Conservation (phyloP, 768 basidiomycete species). For the Mycena kentingensis region DNA sequence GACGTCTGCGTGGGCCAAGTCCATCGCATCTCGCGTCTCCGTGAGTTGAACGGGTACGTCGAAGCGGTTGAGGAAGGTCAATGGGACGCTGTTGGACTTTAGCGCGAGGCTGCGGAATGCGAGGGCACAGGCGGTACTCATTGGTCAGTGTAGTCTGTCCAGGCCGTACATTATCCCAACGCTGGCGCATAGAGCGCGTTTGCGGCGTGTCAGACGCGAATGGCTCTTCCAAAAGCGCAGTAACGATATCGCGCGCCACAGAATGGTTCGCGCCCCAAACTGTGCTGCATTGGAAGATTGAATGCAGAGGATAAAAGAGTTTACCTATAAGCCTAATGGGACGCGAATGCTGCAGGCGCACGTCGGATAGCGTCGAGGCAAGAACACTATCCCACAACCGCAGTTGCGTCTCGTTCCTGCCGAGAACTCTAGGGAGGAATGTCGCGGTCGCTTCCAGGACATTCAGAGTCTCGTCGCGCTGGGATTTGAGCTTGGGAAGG, state of each 20-base stretch:
- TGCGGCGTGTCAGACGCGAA: conserved; percentile 55
- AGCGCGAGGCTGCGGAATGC: conserved; percentile 35
- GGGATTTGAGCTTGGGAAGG: conserved; percentile 10
- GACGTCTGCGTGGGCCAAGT: conserved; percentile 53
- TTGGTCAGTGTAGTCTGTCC: conserved; percentile 37
- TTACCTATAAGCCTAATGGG: conserved; percentile 19
- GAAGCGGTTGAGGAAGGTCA: conserved; percentile 61
- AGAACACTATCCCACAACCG: conserved; percentile 8
- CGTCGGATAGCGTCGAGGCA: conserved; percentile 1
- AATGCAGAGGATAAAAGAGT: neutral
- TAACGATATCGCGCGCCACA: conserved; percentile 58
- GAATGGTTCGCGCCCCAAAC: conserved; percentile 63
- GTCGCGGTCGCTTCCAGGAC: conserved; percentile 12
- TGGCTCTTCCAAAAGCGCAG: conserved; percentile 72
- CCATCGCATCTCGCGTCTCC: conserved; percentile 33
- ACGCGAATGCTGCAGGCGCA: conserved; percentile 3
- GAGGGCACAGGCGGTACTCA: conserved; percentile 36
- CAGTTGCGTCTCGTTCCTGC: conserved; percentile 8
- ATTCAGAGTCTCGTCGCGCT: neutral
- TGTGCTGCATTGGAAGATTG: conserved; percentile 27
- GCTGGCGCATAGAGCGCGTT: conserved; percentile 43
- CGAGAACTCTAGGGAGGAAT: conserved; percentile 9
- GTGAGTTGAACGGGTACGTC: conserved; percentile 49
- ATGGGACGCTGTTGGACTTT: conserved; percentile 38
- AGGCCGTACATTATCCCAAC: conserved; percentile 45